Evolutionary conservation across 192 early-diverging fungal genomes (phyloP), one percentile per base, ranked within the genome.

Genomic region (Allomyces macrogynus): DNA sequence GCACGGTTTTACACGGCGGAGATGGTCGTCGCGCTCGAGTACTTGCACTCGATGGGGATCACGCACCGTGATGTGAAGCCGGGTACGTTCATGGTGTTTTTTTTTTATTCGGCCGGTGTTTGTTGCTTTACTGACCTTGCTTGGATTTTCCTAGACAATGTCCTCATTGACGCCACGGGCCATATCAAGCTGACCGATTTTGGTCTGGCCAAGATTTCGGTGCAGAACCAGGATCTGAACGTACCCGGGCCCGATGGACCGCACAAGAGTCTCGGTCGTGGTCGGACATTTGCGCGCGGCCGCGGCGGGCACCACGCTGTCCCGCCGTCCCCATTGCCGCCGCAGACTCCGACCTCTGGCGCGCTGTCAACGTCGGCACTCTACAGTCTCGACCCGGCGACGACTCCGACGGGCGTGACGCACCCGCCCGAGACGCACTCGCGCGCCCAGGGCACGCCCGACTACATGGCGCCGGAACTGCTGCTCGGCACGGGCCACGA

Each of bases 401-500:
- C 32, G 32, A 40, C 32, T 7, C 32, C 32, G 5, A 40, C 32
- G 0, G 32, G 32, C 5, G 7, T 8, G 7, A 40, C 32, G 0
- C 32, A 40, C 32, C 32, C 32, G 32, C 32, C 32, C 32, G 32
- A 40, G 7, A 40, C 32, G 32, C 32, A 40, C 32, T 40, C 32
- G 32, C 32, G 32, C 7, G 32, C 32, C 7, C 32, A 40, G 32
- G 95, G 95, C 10, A 95, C 95, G 2, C 95, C 95, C 1, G 95
- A 97, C 69, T 95, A 93, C 49, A 67, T 97, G 62, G 93, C 93
- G 0, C 95, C 93, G 4, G 95, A 97, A 71, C 76, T 97, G 23
- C 75, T 95, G 44, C 80, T 92, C 10, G 90, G 92, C 8, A 82
- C 88, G 14, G 87, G 86, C 20, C 88, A 95, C 68, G 86, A 82